Base-by-base conservation (phyloP, 352 stramenopile genomes). In the Pythium chondricola region DNA sequence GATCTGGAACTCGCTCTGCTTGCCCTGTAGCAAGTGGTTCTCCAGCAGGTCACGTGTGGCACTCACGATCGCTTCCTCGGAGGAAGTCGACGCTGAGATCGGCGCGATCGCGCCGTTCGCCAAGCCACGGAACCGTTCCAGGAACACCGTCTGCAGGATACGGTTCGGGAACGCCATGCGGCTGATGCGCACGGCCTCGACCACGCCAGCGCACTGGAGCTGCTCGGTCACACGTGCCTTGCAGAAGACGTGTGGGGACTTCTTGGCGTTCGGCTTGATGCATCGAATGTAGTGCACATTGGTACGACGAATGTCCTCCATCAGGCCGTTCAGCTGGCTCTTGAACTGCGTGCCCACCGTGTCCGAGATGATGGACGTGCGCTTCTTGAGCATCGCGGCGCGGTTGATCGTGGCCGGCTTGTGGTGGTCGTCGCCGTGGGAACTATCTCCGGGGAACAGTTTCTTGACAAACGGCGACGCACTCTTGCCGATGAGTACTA, bases 251-350 rank as follows among this genome's bases (percentile, higher is more conserved):
- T 63, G 25, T 36, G 81, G 48, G 48, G 96, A 97, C 63, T 98
- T 97, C 33, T 95, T 82, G 60, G 96, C 85, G 65, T 99, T 99
- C 0, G 97, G 96, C 71, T 99, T 99, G 57, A 99, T 95, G 68
- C 97, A 99, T 27, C 96, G 84, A 56, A 99, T 96, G 72, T 99
- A 99, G 63, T 99, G 96, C 21, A 97, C 93, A 50, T 98, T 88
- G 2, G 94, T 98, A 31, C 77, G 82, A 43, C 96, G 88, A 52
- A 99, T 91, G 52, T 98, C 94, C 32, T 94, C 84, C 50, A 99
- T 93, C 17, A 99, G 70, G 8, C 83, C 74, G 29, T 90, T 86
- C 6, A 98, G 71, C 59, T 98, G 95, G 41, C 71, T 86, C 48
- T 93, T 93, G 71, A 99, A 98, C 65, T 98, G 82, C 29, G 76